phyloP scores from a whole-genome alignment of 2,329 filamentous ascomycete species.

The Hypoxylon sp. region DNA sequence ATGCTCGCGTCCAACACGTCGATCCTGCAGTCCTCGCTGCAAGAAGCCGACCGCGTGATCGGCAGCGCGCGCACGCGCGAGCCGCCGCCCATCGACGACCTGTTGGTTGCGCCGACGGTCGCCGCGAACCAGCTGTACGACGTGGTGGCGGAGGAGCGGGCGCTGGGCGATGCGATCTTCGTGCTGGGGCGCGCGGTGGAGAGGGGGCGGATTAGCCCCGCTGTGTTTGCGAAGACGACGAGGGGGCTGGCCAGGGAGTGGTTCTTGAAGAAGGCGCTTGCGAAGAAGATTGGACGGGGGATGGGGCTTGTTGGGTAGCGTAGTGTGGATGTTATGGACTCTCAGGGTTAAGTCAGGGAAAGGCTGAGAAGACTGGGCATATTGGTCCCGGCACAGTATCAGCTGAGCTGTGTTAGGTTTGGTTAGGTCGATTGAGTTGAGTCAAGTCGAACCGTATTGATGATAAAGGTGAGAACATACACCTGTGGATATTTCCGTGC shows the following conservation, averaged over 20 bases:
- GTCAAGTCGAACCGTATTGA: neutral
- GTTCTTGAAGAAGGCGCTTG: conserved; percentile 86
- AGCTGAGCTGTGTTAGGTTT: conserved; percentile 5
- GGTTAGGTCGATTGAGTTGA: conserved; percentile 1
- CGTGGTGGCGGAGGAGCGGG: conserved; percentile 88
- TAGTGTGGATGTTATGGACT: neutral
- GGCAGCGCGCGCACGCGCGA: conserved; percentile 77
- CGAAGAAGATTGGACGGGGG: conserved; percentile 81
- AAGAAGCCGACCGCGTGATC: conserved; percentile 84
- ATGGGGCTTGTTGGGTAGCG: conserved; percentile 73
- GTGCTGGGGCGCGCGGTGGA: conserved; percentile 83
- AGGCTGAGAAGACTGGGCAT: no score
- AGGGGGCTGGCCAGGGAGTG: conserved; percentile 82
- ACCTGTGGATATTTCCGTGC: neutral
- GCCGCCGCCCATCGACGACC: conserved; percentile 86
- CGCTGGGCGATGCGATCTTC: conserved; percentile 88
- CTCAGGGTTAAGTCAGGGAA: neutral
- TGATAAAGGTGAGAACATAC: neutral
- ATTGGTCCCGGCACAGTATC: no score
- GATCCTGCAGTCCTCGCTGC: conserved; percentile 82
- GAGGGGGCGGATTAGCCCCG: conserved; percentile 76
- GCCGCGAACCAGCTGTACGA: conserved; percentile 94
- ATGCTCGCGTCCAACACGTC: conserved; percentile 82
- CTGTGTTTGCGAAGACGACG: conserved; percentile 85
- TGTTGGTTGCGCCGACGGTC: conserved; percentile 93